Evolutionary conservation across 192 early-diverging fungal genomes (phyloP).

Genomic region (Coemansia sp.): DNA sequence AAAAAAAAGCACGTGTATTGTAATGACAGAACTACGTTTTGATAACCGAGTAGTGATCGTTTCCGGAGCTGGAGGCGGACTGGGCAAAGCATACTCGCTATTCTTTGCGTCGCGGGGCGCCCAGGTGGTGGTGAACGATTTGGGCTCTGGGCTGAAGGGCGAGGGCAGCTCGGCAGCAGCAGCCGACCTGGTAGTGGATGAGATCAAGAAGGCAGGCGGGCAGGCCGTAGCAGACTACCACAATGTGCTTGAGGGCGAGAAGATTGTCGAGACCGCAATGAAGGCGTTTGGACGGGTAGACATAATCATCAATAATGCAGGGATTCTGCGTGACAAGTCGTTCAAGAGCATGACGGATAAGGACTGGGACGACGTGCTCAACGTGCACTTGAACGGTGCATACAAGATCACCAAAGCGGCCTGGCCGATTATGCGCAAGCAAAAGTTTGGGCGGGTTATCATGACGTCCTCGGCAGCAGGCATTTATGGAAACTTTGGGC

Average conservation of each 20-base stretch:
- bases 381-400: constrained; percentile 89
- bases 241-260: constrained; percentile 95
- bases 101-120: constrained; percentile 90
- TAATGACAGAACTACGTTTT: constrained; percentile 59
- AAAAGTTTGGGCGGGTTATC: constrained; percentile 90
- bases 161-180: constrained; percentile 73
- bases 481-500: constrained; percentile 99
- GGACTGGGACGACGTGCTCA: constrained; percentile 94
- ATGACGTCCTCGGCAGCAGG: constrained; percentile 96
- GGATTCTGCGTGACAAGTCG: constrained; percentile 95
- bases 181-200: constrained; percentile 93
- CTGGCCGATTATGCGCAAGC: constrained; percentile 93
- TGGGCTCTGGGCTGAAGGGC: constrained; percentile 76
- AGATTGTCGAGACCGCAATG: constrained; percentile 96
- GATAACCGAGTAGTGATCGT: constrained; percentile 88
- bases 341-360: constrained; percentile 96
- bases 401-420: constrained; percentile 97
- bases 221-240: constrained; percentile 95
- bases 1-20: neutral
- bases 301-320: constrained; percentile 97
- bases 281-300: constrained; percentile 94
- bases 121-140: constrained; percentile 94
- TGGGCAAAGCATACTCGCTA: constrained; percentile 86
- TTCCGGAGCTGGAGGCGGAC: constrained; percentile 93
- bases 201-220: constrained; percentile 84